These are phyloP conservation scores for Nemania diffusa DNA, from an alignment of 2,329 filamentous ascomycete species.

Conservation along the genomic window DNA sequence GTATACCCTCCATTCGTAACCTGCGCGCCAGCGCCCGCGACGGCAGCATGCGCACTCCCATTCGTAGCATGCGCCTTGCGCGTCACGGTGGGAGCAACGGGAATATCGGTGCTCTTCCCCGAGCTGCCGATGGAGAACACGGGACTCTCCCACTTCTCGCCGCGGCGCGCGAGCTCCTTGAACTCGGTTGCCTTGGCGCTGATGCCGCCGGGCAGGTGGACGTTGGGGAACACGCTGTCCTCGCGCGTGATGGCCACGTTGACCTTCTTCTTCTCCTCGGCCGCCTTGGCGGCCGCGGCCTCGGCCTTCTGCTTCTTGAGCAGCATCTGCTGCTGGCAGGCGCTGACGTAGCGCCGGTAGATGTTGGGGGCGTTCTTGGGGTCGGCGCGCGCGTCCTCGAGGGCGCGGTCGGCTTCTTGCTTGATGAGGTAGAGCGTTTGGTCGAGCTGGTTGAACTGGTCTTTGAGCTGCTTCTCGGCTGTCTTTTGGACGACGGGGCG, in stretches of 20 bases:
- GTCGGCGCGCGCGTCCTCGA: conserved; percentile 72
- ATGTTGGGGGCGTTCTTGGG: conserved; percentile 82
- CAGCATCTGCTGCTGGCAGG: conserved; percentile 77
- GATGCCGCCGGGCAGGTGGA: conserved; percentile 87
- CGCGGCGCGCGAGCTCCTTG: conserved; percentile 85
- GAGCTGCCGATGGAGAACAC: conserved; percentile 90
- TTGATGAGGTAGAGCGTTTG: conserved; percentile 79
- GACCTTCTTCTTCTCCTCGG: conserved; percentile 80
- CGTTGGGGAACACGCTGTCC: conserved; percentile 88
- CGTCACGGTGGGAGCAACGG: conserved; percentile 63
- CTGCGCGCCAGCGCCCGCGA: conserved; percentile 36
- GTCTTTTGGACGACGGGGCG: conserved; percentile 87
- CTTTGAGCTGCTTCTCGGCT: conserved; percentile 87
- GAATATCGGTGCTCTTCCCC: conserved; percentile 76
- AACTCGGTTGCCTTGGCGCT: conserved; percentile 95
- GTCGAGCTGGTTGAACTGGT: conserved; percentile 82
- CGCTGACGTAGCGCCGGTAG: conserved; percentile 84
- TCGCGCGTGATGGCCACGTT: conserved; percentile 88
- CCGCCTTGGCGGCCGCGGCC: conserved; percentile 63
- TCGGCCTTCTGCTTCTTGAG: conserved; percentile 74
- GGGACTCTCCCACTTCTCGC: conserved; percentile 93
- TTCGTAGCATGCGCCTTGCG: conserved; percentile 56
- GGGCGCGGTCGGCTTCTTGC: conserved; percentile 80
- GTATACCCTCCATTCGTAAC: conserved; percentile 26
- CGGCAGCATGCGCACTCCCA: conserved; percentile 34